A percentile compares a stretch with the other conserved stretches of the same genome.
These are phyloP conservation scores for Melastoma candidum DNA, from an alignment of 441 rosid species.

Conservation along the genomic window DNA sequence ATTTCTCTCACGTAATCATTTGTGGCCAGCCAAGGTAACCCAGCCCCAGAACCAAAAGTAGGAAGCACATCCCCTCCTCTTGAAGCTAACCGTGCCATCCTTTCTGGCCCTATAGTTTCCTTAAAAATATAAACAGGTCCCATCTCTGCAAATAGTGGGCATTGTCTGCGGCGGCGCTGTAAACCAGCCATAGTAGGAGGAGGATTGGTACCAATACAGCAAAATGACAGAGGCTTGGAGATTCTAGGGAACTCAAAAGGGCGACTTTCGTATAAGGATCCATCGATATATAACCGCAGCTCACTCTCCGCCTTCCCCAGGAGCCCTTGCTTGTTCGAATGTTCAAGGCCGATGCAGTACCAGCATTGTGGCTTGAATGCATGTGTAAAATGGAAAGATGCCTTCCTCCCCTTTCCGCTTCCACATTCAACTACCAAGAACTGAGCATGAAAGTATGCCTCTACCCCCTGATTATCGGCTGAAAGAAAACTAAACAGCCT, in stretches of 20 bases:
- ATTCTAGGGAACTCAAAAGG: slow-evolving; percentile 96
- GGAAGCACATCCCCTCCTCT: slow-evolving; percentile 97
- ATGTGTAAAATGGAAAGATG: slow-evolving; percentile 94
- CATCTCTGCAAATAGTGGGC: slow-evolving; percentile 99
- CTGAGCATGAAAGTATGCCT: slow-evolving; percentile 98
- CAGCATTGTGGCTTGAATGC: slow-evolving; percentile 99
- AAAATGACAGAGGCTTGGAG: slow-evolving; percentile 92
- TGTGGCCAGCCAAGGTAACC: slow-evolving; percentile 93
- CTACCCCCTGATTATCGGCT: slow-evolving; percentile 95
- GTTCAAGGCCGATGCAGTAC: slow-evolving; percentile 97
- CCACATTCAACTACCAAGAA: slow-evolving; percentile 98
- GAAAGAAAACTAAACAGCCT: slow-evolving; percentile 95
- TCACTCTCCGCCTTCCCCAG: slow-evolving; percentile 94
- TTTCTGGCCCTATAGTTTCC: slow-evolving; percentile 92
- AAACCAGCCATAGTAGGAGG: slow-evolving; percentile 99
- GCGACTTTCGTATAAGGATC: slow-evolving; percentile 87
- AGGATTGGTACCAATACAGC: slow-evolving; percentile 98
- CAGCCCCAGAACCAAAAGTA: slow-evolving; percentile 89
- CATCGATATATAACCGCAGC: slow-evolving; percentile 86
- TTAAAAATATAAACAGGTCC: slow-evolving; percentile 95
- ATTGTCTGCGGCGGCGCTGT: slow-evolving; percentile 96
- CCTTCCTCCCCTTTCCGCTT: slow-evolving; percentile 92
- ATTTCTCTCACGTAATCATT: slow-evolving; percentile 48
- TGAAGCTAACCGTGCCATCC: slow-evolving; percentile 81
- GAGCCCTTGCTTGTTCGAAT: slow-evolving; percentile 72